Percentiles rank a stretch among this genome's conserved stretches.
These are phyloP conservation scores for Cenchrus purpureus DNA, from an alignment of 176 grass and related monocot species.

Conservation along the genomic window DNA sequence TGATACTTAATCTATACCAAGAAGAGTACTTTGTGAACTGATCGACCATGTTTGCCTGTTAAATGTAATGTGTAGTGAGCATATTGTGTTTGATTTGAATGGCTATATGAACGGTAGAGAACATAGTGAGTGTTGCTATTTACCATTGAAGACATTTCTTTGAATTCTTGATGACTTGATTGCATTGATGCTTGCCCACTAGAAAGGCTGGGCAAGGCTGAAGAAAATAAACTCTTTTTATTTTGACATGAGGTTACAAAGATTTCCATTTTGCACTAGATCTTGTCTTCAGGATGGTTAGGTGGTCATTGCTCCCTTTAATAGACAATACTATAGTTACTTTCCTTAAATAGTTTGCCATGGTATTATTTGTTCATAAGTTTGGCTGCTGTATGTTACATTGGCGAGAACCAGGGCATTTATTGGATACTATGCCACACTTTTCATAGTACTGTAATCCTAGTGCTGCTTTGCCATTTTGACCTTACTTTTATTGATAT, in stretches of 20 bases:
- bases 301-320: background rate
- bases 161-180: background rate
- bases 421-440: background rate
- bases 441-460: conserved; percentile 28
- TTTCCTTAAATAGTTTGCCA: background rate
- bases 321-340: background rate
- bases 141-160: background rate
- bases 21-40: background rate
- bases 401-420: conserved; percentile 4
- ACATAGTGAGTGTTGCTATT: background rate
- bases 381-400: background rate
- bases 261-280: background rate
- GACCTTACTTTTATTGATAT: conserved; percentile 12
- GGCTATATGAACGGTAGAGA: background rate
- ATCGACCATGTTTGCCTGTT: background rate
- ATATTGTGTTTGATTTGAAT: conserved; percentile 5
- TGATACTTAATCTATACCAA: conserved; percentile 22
- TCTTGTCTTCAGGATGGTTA: background rate
- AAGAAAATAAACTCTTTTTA: background rate
- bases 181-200: background rate
- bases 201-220: background rate
- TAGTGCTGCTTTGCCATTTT: conserved; percentile 29
- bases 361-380: conserved; percentile 2
- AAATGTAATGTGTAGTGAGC: background rate
- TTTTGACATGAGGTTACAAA: background rate